Base-by-base conservation (phyloP, 2,329 filamentous ascomycete species). In the Fusarium sp. region DNA sequence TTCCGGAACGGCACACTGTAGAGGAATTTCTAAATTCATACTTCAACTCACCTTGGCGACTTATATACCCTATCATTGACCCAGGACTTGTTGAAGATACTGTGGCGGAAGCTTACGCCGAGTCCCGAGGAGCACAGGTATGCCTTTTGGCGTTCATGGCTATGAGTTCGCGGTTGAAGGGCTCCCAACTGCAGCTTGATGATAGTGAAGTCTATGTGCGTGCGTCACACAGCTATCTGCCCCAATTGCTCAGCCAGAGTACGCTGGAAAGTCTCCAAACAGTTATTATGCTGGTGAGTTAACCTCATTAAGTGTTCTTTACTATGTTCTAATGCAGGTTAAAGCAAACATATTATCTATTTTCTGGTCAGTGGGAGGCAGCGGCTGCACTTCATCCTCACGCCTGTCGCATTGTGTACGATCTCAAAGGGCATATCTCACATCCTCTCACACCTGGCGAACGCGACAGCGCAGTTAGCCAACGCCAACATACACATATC, bases 381-480 rank as follows among this genome's bases (percentile, higher is more conserved):
- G 39, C 17, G 13, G 29, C 27, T 11, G 15, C n/a, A 2, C 27
- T 65, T 0, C 46, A 64, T 6, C 36, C 39, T 2, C 18, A 38
- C 4, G 46, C 39, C 0, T 64, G 62, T 4, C 59, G 59, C 9
- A 54, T 54, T 1, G 4, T 64, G 3, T 46, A 36, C 4, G 39
- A 65, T 8, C 20, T 65, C 0, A 65, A 55, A 39, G 62, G 15
- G 1, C 46, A 65, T n/a, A 25, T 49, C 10, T 14, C 11, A 1
- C 10, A 63, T 5, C 18, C 39, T 0, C 4, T 25, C 0, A 2
- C 25, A 29, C 3, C 8, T 1, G 5, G 6, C 0, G 4, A 0
- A 4, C 8, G 6, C 2, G 9, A 27, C 0, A 14, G 2, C 6
- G n/a, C 18, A 3, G 17, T 20, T 5, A 3, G 31, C n/a, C 45